phyloP scores from a whole-genome alignment of 2,329 filamentous ascomycete species.

The Hypoxylon sp. region DNA sequence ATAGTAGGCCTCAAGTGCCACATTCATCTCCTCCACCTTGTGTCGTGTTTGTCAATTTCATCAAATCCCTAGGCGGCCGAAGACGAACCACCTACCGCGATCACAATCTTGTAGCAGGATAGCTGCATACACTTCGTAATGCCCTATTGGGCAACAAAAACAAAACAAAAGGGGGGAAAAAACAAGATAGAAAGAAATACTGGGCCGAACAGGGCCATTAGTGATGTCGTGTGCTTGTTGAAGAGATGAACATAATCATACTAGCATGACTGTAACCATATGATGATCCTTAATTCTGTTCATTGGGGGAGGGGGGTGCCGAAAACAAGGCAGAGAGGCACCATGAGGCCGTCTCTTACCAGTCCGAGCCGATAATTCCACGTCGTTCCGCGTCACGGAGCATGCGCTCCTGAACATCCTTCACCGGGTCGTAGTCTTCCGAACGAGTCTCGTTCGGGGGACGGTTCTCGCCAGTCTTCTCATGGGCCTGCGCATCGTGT shows the following conservation, averaged over 20 bases:
- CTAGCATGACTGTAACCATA: slow-evolving; percentile 49
- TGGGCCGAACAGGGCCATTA: slow-evolving; percentile 34
- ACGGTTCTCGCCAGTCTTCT: slow-evolving; percentile 62
- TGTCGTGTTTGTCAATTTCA: neutral
- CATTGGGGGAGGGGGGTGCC: no score
- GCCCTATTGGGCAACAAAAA: neutral
- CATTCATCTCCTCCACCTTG: neutral
- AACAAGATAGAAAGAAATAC: slow-evolving; percentile 17
- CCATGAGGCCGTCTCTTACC: slow-evolving; percentile 37
- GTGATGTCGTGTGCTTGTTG: slow-evolving; percentile 48
- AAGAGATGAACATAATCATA: slow-evolving; percentile 53
- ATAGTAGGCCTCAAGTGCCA: neutral
- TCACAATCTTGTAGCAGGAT: slow-evolving; percentile 2
- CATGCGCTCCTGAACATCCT: slow-evolving; percentile 51
- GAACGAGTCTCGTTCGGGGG: slow-evolving; percentile 55
- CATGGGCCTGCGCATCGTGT: slow-evolving; percentile 45
- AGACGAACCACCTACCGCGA: neutral
- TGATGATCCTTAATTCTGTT: slow-evolving; percentile 37
- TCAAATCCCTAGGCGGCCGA: neutral
- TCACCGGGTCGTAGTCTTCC: slow-evolving; percentile 50
- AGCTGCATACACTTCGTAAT: slow-evolving; percentile 11
- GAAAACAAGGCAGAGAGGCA: slow-evolving; percentile 9
- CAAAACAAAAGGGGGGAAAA: no score
- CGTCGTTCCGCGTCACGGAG: slow-evolving; percentile 52
- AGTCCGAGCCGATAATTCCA: slow-evolving; percentile 51